Conservation (phyloP, 345 rosid species). For the Trapa bicornis region DNA sequence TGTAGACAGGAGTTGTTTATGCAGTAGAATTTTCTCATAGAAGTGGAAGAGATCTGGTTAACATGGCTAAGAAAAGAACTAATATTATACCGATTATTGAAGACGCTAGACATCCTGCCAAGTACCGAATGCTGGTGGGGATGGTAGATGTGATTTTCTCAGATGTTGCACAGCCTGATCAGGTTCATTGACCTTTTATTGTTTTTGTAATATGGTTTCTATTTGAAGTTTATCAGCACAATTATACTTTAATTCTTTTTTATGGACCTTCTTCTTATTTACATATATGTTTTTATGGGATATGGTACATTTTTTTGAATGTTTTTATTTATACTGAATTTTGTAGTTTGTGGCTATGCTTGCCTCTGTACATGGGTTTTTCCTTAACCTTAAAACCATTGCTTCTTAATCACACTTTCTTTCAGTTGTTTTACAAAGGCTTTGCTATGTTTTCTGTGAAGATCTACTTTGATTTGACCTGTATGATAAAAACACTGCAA, state of each 20-base stretch:
- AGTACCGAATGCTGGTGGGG: constrained; percentile 96
- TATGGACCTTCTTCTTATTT: too few relatives aligned
- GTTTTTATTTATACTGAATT: too few relatives aligned
- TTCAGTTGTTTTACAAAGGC: too few relatives aligned
- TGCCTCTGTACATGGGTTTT: too few relatives aligned
- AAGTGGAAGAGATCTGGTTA: constrained; percentile 95
- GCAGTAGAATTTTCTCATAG: constrained; percentile 95
- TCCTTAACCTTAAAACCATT: too few relatives aligned
- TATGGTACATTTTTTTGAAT: too few relatives aligned
- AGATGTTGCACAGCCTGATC: constrained; percentile 99
- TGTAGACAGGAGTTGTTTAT: constrained; percentile 77
- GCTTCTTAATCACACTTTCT: too few relatives aligned
- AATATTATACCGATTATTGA: constrained; percentile 93
- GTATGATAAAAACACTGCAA: constrained; percentile 2
- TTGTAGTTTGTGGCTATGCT: too few relatives aligned
- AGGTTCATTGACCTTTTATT: constrained; percentile 38
- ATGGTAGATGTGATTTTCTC: constrained; percentile 99
- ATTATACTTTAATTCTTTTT: too few relatives aligned
- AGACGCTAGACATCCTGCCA: constrained; percentile 98
- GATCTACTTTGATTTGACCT: not conserved
- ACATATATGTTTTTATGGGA: too few relatives aligned
- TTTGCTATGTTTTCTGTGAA: too few relatives aligned
- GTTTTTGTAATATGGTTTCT: not conserved
- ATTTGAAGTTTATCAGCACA: too few relatives aligned
- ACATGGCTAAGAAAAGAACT: constrained; percentile 97